Evolutionary conservation across 1,139 yeast species (phyloP).

Genomic region (Kodamaea plutei): DNA sequence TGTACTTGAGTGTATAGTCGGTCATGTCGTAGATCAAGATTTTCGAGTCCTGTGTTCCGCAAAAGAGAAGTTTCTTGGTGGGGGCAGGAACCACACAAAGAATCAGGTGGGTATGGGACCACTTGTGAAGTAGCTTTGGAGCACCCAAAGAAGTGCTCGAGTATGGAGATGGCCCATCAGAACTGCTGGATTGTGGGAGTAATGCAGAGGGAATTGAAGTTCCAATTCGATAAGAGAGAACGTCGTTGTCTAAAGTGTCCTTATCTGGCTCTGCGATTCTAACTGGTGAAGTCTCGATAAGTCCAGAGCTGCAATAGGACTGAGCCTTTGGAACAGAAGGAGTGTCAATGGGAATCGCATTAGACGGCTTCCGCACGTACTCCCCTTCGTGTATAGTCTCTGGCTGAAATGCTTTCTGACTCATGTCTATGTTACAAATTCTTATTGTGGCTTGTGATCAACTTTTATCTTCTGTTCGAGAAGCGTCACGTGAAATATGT

Average conservation of each 20-base stretch:
- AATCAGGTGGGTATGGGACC: slow-evolving; percentile 73
- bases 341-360: too few relatives aligned
- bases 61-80: slow-evolving; percentile 55
- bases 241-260: too few relatives aligned
- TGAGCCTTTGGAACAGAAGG: too few relatives aligned
- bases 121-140: slow-evolving; percentile 50
- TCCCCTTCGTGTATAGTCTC: slow-evolving; percentile 34
- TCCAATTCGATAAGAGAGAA: too few relatives aligned
- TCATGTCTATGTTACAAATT: slow-evolving; percentile 4
- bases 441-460: too few relatives aligned
- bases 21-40: slow-evolving; percentile 66
- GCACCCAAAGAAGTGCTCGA: not conserved
- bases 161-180: not conserved
- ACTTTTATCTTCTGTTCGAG: too few relatives aligned
- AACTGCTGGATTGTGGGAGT: not conserved
- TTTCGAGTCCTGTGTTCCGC: slow-evolving; percentile 93
- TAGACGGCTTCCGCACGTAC: slow-evolving; percentile 22
- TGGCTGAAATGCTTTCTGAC: slow-evolving; percentile 8
- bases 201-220: slow-evolving; percentile 4
- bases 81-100: slow-evolving; percentile 75
- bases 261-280: too few relatives aligned
- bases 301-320: too few relatives aligned
- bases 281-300: too few relatives aligned
- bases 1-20: slow-evolving; percentile 53
- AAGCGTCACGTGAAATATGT: too few relatives aligned